These are phyloP conservation scores for Myriangium duriaei DNA, from an alignment of 2,329 filamentous ascomycete genomes.

Conservation along the genomic window DNA sequence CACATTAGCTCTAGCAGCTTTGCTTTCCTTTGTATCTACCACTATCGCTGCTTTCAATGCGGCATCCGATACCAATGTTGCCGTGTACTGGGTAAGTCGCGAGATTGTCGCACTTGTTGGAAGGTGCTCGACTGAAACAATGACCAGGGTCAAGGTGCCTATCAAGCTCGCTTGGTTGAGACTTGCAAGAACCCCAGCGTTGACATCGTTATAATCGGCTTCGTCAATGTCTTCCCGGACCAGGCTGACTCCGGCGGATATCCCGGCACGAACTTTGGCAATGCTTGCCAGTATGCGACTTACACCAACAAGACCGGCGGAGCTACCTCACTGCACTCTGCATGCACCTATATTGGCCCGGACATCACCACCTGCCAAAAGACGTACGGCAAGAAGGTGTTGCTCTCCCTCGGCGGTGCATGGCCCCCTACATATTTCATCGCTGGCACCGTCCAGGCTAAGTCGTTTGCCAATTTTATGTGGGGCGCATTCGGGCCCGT, in stretches of 20 bases:
- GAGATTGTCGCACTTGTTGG: no score
- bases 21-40: conserved; percentile 21
- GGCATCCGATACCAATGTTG: conserved; percentile 35
- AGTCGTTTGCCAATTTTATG: conserved; percentile 46
- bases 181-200: conserved; percentile 40
- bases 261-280: conserved; percentile 45
- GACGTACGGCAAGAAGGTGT: conserved; percentile 52
- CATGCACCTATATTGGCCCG: conserved; percentile 50
- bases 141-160: conserved; percentile 37
- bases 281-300: conserved; percentile 35
- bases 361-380: conserved; percentile 49
- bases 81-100: conserved; percentile 39
- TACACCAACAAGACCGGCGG: conserved; percentile 27
- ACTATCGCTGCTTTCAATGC: conserved; percentile 30
- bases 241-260: conserved; percentile 29
- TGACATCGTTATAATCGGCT: conserved; percentile 45
- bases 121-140: conserved; percentile 12
- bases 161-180: conserved; percentile 36
- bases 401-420: conserved; percentile 59
- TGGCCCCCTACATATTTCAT: conserved; percentile 47
- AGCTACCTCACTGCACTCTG: conserved; percentile 30
- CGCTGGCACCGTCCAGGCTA: conserved; percentile 33
- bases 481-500: conserved; percentile 40
- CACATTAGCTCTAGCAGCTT: conserved; percentile 22
- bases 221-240: conserved; percentile 43